These are phyloP conservation scores for Coemansia pectinata DNA, from an alignment of 192 early-diverging fungal genomes.

Conservation along the genomic window DNA sequence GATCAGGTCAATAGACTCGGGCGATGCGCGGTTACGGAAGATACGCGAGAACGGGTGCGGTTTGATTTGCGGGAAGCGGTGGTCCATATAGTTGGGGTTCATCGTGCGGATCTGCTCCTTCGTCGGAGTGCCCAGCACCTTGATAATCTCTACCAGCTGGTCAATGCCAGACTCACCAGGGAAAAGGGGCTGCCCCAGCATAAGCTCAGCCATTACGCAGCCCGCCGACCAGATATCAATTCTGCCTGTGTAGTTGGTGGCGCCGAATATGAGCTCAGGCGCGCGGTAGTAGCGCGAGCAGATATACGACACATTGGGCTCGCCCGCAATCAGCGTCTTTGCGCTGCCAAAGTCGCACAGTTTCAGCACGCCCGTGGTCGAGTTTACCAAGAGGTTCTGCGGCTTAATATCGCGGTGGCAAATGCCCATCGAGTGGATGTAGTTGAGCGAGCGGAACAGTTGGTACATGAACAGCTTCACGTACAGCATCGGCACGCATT, in stretches of 20 bases:
- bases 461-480: slow-evolving; percentile 99
- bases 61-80: slow-evolving; percentile 98
- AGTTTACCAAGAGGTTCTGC: slow-evolving; percentile 95
- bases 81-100: slow-evolving; percentile 98
- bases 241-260: slow-evolving; percentile 86
- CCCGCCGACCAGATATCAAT: slow-evolving; percentile 96
- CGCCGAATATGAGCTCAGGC: slow-evolving; percentile 96
- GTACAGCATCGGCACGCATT: slow-evolving; percentile 90
- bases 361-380: slow-evolving; percentile 86
- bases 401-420: slow-evolving; percentile 99
- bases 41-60: slow-evolving; percentile 85
- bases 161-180: slow-evolving; percentile 97
- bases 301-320: slow-evolving; percentile 98
- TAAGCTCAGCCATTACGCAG: slow-evolving; percentile 96
- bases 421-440: slow-evolving; percentile 95
- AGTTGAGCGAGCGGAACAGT: slow-evolving; percentile 93
- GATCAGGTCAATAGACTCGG: slow-evolving; percentile 88
- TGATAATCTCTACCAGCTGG: slow-evolving; percentile 99
- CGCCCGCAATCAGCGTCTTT: slow-evolving; percentile 90
- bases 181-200: slow-evolving; percentile 92
- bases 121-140: slow-evolving; percentile 95
- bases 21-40: slow-evolving; percentile 79
- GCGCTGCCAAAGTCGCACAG: slow-evolving; percentile 99
- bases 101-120: slow-evolving; percentile 94
- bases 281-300: slow-evolving; percentile 98